Evolutionary conservation across 139 green algal species (phyloP), one percentile per base, ranked within the genome.

Genomic region (Coelastrella sp.): DNA sequence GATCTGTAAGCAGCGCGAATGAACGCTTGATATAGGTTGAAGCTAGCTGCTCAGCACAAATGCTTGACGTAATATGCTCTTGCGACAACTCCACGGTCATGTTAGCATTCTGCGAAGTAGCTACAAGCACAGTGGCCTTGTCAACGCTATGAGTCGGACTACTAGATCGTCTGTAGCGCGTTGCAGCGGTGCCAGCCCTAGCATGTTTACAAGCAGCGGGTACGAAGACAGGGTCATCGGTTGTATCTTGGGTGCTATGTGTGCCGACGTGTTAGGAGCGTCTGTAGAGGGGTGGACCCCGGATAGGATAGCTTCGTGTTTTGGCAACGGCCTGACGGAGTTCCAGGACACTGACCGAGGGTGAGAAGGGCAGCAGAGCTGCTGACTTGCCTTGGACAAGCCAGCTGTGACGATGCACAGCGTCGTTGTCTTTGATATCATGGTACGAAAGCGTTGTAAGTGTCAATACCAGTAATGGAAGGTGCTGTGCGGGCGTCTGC

Each of bases 181-280:
- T 13, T 13, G 61, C 61, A 71, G 61, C 61, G 8, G 61, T 13
- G 61, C 61, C 32, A 47, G 32, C 32, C 10, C 10, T 2, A 71
- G 11, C 61, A 71, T 71, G 61, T 19, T 10, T 10, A 71, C 61
- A 19, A 13, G 10, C 11, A 71, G 61, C 61, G 11, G 61, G 2
- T 71, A 80, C 19, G 54, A 56, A 14, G 54, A 80, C 13, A 88
- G 56, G 54, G 56, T 88, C n/a, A 59, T 71, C n/a, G 83, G 68
- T 61, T 57, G 54, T n/a, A 32, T 88, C n/a, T 47, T 88, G 7
- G 85, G 58, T 0, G 85, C 73, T 4, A 75, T 92, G 73, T 90
- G 83, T 54, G 91, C 65, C 1, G 91, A 93, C 65, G 91, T 85
- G 5, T 66, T 93, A 5, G 91, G 91, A 0, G 87, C 87, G 14